A percentile compares a stretch with the other conserved stretches of the same genome.
Evolutionary conservation across 352 stramenopile genomes (phyloP).

Genomic region (Pythium aristosporum): DNA sequence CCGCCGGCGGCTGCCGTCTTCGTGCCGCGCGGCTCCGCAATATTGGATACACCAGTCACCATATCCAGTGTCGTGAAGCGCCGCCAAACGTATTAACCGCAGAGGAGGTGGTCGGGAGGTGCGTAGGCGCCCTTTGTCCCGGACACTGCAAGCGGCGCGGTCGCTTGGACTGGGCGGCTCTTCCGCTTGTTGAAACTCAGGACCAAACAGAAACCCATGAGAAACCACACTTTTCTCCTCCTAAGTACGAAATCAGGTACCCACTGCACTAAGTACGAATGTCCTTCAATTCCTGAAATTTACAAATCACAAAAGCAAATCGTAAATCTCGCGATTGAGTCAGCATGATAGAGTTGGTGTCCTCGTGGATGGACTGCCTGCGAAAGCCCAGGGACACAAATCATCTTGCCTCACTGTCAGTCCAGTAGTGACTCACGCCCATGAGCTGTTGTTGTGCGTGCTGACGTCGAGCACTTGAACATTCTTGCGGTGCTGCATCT

Average conservation of each 20-base stretch:
- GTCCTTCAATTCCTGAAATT: conserved; percentile 6
- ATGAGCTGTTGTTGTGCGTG: no score
- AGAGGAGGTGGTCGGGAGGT: background rate
- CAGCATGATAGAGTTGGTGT: no score
- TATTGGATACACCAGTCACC: conserved; percentile 7
- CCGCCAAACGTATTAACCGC: background rate
- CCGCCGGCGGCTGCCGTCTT: conserved; percentile 39
- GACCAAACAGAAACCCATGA: conserved; percentile 1
- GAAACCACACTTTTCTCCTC: background rate
- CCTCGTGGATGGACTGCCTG: no score
- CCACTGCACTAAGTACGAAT: conserved; percentile 15
- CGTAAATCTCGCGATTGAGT: background rate
- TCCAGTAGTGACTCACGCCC: no score
- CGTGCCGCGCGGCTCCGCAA: background rate
- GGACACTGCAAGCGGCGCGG: no score
- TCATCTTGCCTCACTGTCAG: no score
- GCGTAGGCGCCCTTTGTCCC: no score
- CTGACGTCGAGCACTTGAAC: no score
- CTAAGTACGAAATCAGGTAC: conserved; percentile 21
- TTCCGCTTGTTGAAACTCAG: conserved; percentile 24
- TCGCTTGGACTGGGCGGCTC: conserved; percentile 9
- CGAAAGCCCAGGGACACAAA: no score
- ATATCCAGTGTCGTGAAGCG: background rate
- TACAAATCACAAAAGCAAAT: background rate
- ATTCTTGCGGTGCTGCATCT: no score